Base-by-base conservation (phyloP, 495 filamentous ascomycete species). In the Penicillium desertorum region DNA sequence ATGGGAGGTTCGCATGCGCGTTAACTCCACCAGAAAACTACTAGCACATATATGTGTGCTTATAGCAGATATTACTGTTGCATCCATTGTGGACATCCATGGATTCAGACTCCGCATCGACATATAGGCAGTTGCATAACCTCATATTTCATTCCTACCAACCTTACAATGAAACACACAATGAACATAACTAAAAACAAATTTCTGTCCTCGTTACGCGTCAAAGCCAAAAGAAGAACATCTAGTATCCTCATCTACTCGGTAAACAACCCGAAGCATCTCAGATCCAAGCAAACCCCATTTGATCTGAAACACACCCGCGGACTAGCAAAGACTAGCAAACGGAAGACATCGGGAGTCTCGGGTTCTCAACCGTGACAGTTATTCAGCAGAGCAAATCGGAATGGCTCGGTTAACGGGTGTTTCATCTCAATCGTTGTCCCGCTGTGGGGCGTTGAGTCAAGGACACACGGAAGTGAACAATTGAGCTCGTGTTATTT, bases 371-470 rank as follows among this genome's bases (percentile, higher is more conserved):
- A 41, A 47, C 25, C 17, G 44, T 46, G 55, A 51, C 54, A 60
- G 60, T 39, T 54, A 42, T 14, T 27, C 36, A 23, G 11, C 12
- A 55, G 53, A 64, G 51, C 66, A 69, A 69, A 69, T 69, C 66
- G 66, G 66, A 69, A 66, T 46, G 51, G 9, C 61, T 69, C 66
- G 66, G 66, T 54, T 66, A 54, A 12, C 48, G 60, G 48, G 58
- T 62, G 61, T 66, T 66, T 66, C 59, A 63, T 64, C 55, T 56
- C 55, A 61, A 62, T 67, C 63, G 58, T 61, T 64, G 63, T 63
- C 58, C 66, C 66, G 63, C 59, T 66, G 66, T 69, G 66, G 66
- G 66, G 56, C 48, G 5, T 37, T 51, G 34, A 51, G 8, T 20
- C 29, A 23, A 36, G 29, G 47, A n/a, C 34, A 27, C 32, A 25